A percentile compares a stretch with the other conserved stretches of the same genome.
Evolutionary conservation across 345 rosid genomes (phyloP).

Genomic region (Eucalyptus tenuipes): DNA sequence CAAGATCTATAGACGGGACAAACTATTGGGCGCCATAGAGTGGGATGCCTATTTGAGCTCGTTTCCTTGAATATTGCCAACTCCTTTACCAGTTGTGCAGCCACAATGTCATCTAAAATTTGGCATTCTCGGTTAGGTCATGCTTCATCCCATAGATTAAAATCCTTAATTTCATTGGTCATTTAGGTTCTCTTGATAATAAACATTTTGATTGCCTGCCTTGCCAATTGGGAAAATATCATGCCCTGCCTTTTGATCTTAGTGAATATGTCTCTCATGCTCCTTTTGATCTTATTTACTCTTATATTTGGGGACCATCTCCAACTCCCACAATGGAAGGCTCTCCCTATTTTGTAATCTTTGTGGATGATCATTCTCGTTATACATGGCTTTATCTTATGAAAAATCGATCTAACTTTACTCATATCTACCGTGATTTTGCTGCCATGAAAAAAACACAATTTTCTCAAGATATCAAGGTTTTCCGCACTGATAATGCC

Average conservation of each 20-base stretch:
- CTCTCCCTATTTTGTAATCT: neutral
- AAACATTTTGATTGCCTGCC: neutral
- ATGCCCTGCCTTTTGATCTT: neutral
- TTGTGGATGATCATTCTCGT: neutral
- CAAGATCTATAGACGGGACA: accelerated
- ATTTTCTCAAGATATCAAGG: neutral
- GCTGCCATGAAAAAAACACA: neutral
- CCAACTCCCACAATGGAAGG: neutral
- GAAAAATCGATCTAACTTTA: no score
- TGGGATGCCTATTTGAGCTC: neutral
- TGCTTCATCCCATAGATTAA: neutral
- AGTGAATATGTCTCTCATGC: neutral
- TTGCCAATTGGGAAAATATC: neutral
- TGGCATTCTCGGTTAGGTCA: neutral
- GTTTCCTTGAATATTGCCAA: neutral
- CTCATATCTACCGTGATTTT: neutral
- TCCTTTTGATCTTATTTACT: neutral
- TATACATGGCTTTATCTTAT: no score
- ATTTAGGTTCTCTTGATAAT: neutral
- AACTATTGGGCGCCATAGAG: accelerated
- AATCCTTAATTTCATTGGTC: neutral
- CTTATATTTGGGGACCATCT: neutral
- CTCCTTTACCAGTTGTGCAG: neutral
- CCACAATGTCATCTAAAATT: neutral
- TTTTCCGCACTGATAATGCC: neutral